Conservation (phyloP, 768 basidiomycete genomes). For the Rhodosporidiobolus odoratus region DNA sequence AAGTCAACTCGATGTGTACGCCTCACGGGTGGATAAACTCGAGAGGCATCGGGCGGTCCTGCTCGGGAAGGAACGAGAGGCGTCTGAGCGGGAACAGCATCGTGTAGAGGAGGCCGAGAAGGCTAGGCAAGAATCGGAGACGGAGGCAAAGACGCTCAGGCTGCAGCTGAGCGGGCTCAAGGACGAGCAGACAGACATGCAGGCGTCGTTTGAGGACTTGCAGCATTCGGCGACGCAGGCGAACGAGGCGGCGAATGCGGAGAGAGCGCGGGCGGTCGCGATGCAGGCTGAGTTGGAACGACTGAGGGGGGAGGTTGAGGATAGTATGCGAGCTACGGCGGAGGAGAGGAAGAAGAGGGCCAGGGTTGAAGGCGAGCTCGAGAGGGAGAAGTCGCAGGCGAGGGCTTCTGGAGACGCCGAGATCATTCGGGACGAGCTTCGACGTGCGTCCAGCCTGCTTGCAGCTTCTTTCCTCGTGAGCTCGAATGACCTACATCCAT, state of each 20-base stretch:
- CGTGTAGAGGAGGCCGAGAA: constrained; percentile 1
- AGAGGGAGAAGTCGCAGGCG: constrained; percentile 10
- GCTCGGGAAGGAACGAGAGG: constrained; percentile 34
- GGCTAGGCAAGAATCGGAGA: constrained; percentile 1
- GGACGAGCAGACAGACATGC: constrained; percentile 23
- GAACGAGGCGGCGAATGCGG: constrained; percentile 12
- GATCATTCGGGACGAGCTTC: constrained; percentile 33
- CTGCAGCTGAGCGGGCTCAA: not conserved
- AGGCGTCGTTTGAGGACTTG: constrained; percentile 19
- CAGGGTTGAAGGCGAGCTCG: constrained; percentile 23
- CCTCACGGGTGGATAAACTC: constrained; percentile 26
- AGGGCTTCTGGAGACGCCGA: constrained; percentile 13
- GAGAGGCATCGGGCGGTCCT: constrained; percentile 31
- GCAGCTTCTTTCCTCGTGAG: not conserved
- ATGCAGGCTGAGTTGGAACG: constrained; percentile 14
- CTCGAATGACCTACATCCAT: too few species aligned
- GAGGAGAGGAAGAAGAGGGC: constrained; percentile 16
- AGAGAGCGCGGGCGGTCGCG: not conserved
- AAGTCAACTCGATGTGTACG: constrained; percentile 16
- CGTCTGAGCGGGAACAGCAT: constrained; percentile 14
- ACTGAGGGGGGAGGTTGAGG: constrained; percentile 1
- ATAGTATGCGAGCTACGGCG: not conserved
- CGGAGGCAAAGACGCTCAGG: constrained; percentile 3
- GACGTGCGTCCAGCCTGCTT: not conserved
- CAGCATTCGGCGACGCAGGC: constrained; percentile 27